Conservation (phyloP, 768 basidiomycete genomes). For the Galerina sulciceps region DNA sequence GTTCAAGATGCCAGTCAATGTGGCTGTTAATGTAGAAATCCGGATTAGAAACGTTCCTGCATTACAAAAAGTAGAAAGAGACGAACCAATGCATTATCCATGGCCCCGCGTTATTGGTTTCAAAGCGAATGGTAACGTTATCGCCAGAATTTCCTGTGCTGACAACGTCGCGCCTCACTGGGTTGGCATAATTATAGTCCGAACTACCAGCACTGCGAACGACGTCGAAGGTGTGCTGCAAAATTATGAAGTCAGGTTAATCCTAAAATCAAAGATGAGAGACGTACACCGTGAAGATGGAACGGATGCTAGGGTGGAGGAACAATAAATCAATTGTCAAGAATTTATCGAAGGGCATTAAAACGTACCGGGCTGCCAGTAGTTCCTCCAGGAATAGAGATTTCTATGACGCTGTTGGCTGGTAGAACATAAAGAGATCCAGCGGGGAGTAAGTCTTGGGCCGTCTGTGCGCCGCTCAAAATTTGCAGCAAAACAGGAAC, state of each 20-base stretch:
- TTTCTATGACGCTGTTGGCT: constrained; percentile 48
- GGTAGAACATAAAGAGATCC: constrained; percentile 50
- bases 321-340: no score
- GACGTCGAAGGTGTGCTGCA: constrained; percentile 34
- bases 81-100: constrained; percentile 10
- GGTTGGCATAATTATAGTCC: constrained; percentile 21
- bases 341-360: neutral
- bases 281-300: no score
- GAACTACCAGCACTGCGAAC: constrained; percentile 39
- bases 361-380: constrained; percentile 33
- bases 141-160: constrained; percentile 31
- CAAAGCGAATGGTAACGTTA: constrained; percentile 56
- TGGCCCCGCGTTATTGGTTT: constrained; percentile 14
- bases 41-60: neutral
- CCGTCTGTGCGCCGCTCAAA: constrained; percentile 44
- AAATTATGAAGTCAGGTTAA: neutral
- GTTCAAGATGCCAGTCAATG: constrained; percentile 13
- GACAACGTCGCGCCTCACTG: constrained; percentile 41
- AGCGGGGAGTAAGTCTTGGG: constrained; percentile 41
- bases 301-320: no score
- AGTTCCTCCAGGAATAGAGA: constrained; percentile 43
- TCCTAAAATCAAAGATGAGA: neutral
- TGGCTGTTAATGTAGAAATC: constrained; percentile 3
- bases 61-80: neutral
- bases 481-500: constrained; percentile 56